Base-by-base conservation (phyloP, 2,329 filamentous ascomycete genomes). In the Colletotrichum sansevieriae region DNA sequence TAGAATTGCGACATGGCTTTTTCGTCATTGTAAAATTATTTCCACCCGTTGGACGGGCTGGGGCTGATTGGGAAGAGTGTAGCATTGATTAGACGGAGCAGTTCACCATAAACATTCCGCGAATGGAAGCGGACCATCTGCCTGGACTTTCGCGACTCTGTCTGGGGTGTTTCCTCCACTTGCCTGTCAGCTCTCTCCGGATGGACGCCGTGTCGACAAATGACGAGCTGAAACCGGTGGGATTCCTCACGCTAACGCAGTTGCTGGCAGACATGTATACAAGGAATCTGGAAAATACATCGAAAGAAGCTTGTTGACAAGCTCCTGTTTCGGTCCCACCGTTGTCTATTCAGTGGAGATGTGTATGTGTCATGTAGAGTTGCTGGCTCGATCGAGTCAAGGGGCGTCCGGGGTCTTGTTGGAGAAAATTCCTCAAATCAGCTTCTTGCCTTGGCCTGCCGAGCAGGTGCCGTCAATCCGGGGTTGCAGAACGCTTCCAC, bases 361-460 rank as follows among this genome's bases (percentile, higher is more conserved):
- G 29, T 20, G 15, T 41, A 11, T 59, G 60, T 68, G 44, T 54
- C 65, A 64, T 52, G 52, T 68, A 58, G 13, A 64, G 51, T 44
- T 46, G 25, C 29, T 20, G 22, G 41, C 35, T 59, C 37, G 35
- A 64, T 29, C 44, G n/a, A 55, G 46, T 11, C n/a, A 35, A 64
- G 29, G 60, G 62, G 55, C 44, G 65, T 57, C 44, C 65, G 59
- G 65, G 59, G 52, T 46, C 22, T 12, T 20, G 20, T 57, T 58
- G 46, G 65, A 29, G 52, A 65, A 60, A 59, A 65, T 68, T 65
- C 65, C 65, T 68, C 65, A 47, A 68, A 68, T 65, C 54, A 68
- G 62, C 54, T 43, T 65, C 33, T 58, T 25, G 41, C 9, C 61
- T 12, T 18, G 33, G 29, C 3, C 13, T n/a, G 33, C 15, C 33